phyloP scores from a whole-genome alignment of 2,329 filamentous ascomycete species.

The Raffaelea deltoideospora region DNA sequence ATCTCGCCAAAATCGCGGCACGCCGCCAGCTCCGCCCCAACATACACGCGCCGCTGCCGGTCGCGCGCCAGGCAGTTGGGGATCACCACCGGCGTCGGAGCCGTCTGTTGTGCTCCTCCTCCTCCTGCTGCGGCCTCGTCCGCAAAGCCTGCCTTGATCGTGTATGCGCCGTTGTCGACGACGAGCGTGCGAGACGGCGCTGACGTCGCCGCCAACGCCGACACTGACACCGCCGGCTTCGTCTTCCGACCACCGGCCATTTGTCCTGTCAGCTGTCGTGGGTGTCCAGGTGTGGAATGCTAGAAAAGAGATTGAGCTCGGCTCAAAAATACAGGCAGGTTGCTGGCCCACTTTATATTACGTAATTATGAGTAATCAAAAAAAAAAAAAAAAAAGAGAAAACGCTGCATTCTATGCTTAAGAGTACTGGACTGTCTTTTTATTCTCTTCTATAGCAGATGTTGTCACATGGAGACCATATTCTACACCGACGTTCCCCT shows the following conservation, averaged over 20 bases:
- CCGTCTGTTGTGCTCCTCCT: constrained; percentile 13
- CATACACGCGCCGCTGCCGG: constrained; percentile 62
- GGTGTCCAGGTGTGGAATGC: too few relatives aligned
- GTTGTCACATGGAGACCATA: too few relatives aligned
- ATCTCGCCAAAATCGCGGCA: constrained; percentile 86
- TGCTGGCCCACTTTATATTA: too few relatives aligned
- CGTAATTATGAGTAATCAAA: too few relatives aligned
- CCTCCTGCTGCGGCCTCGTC: constrained; percentile 14
- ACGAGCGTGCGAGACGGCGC: constrained; percentile 58
- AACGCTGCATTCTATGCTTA: too few relatives aligned
- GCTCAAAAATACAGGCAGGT: too few relatives aligned
- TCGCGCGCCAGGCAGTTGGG: constrained; percentile 83
- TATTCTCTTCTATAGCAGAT: too few relatives aligned
- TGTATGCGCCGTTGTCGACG: constrained; percentile 85
- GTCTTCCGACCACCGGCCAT: constrained; percentile 36
- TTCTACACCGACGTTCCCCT: too few relatives aligned
- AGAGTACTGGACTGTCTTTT: background rate
- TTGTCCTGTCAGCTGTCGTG: background rate
- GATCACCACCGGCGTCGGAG: constrained; percentile 47
- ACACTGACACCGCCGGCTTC: constrained; percentile 33
- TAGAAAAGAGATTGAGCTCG: too few relatives aligned
- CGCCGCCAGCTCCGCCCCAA: constrained; percentile 61
- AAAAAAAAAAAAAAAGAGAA: too few relatives aligned
- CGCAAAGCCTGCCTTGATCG: constrained; percentile 71
- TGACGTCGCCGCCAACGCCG: constrained; percentile 30